Conservation (phyloP, 2,329 filamentous ascomycete genomes). For the Grosmannia serpens region DNA sequence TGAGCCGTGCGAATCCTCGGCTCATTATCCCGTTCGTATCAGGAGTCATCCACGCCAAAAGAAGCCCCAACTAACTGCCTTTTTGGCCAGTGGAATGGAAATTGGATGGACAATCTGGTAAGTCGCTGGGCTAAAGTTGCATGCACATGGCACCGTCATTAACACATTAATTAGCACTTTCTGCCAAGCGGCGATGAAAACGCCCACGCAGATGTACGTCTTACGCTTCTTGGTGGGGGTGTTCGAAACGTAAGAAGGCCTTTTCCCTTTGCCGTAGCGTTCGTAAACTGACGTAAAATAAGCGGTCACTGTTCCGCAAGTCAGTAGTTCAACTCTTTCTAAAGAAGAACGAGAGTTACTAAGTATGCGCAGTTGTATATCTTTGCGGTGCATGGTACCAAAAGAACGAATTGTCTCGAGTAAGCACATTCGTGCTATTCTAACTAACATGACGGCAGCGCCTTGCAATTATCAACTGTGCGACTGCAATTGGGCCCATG, state of each 20-base stretch:
- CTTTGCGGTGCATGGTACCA: conserved; percentile 10
- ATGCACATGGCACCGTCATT: too few relatives aligned
- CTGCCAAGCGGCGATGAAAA: conserved; percentile 7
- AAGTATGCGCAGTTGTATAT: conserved; percentile 4
- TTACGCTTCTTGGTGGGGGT: conserved; percentile 4
- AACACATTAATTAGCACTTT: too few relatives aligned
- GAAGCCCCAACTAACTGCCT: too few relatives aligned
- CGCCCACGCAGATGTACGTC: conserved; percentile 8
- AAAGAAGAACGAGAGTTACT: too few relatives aligned
- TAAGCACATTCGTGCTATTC: not conserved
- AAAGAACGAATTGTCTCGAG: conserved; percentile 6
- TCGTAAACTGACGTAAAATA: too few relatives aligned
- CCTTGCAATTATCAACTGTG: conserved; percentile 7
- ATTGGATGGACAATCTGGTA: conserved; percentile 7
- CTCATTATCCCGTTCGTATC: conserved; percentile 8
- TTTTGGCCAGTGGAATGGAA: too few relatives aligned
- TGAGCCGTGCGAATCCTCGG: conserved; percentile 4
- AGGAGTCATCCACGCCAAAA: too few relatives aligned
- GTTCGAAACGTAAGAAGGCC: conserved; percentile 10
- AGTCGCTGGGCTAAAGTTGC: too few relatives aligned
- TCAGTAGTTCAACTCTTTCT: not conserved
- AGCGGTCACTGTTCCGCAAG: conserved; percentile 10
- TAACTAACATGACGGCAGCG: too few relatives aligned
- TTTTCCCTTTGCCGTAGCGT: too few relatives aligned
- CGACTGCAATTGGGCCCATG: conserved; percentile 15